These are phyloP conservation scores for Calonectria hawksworthii DNA, from an alignment of 2,329 filamentous ascomycete species.

Conservation along the genomic window DNA sequence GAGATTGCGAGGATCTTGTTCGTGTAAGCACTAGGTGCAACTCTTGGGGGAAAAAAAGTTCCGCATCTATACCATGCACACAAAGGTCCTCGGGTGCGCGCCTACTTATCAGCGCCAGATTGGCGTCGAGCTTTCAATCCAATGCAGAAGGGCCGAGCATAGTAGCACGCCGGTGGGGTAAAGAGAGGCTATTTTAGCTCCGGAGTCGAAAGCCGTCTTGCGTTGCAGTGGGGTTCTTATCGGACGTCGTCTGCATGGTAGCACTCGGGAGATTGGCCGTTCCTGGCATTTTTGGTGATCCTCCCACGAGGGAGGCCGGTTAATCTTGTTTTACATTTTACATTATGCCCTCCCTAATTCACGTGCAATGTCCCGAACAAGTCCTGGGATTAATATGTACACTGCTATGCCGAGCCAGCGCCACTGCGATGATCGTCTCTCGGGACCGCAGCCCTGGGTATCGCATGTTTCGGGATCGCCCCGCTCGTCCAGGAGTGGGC, in stretches of 20 bases:
- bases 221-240: neutral
- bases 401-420: neutral
- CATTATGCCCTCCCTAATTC: neutral
- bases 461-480: neutral
- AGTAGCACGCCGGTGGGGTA: neutral
- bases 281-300: neutral
- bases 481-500: neutral
- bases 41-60: neutral
- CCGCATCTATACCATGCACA: neutral
- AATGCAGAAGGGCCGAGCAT: neutral
- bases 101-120: neutral
- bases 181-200: neutral
- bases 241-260: neutral
- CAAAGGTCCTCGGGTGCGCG: neutral
- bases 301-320: neutral
- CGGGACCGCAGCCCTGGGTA: neutral
- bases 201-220: neutral
- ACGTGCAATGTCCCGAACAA: neutral
- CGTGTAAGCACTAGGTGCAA: neutral
- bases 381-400: neutral
- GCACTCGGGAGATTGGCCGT: neutral
- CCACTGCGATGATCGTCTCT: neutral
- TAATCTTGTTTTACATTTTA: constrained; percentile 7
- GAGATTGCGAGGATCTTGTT: neutral
- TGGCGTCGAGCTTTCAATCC: neutral